These are phyloP conservation scores for Westerdykella ornata DNA, from an alignment of 2,329 filamentous ascomycete species.

Conservation along the genomic window DNA sequence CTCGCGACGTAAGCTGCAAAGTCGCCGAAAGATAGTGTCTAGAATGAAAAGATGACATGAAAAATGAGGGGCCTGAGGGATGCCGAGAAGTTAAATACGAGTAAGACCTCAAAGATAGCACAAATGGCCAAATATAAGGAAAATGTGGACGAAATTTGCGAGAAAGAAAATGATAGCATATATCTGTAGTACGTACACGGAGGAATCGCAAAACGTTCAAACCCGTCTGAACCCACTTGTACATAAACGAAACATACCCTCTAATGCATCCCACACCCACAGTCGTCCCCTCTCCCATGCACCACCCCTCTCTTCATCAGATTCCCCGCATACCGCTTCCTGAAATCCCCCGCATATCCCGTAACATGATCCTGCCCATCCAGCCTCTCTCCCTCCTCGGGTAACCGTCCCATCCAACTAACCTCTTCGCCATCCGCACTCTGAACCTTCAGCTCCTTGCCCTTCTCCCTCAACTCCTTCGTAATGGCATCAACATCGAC, in stretches of 20 bases:
- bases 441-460: conserved; percentile 25
- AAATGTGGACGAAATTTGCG: too few species aligned
- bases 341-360: conserved; percentile 31
- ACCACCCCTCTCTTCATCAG: conserved; percentile 29
- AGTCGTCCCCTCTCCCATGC: conserved; percentile 26
- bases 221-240: too few species aligned
- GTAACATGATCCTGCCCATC: conserved; percentile 45
- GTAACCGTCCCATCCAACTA: conserved; percentile 41
- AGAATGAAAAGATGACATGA: too few species aligned
- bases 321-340: conserved; percentile 32
- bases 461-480: conserved; percentile 60
- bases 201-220: too few species aligned
- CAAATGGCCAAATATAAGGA: too few species aligned
- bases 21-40: too few species aligned
- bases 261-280: conserved; percentile 18
- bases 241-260: not conserved
- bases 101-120: too few species aligned
- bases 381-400: conserved; percentile 37
- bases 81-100: too few species aligned
- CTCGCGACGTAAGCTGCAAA: too few species aligned
- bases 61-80: too few species aligned
- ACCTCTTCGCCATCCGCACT: conserved; percentile 24
- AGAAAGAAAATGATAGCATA: too few species aligned
- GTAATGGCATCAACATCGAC: conserved; percentile 76
- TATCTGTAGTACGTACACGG: too few species aligned